phyloP scores from a whole-genome alignment of 345 rosid genomes.

The Kandelia obovata region DNA sequence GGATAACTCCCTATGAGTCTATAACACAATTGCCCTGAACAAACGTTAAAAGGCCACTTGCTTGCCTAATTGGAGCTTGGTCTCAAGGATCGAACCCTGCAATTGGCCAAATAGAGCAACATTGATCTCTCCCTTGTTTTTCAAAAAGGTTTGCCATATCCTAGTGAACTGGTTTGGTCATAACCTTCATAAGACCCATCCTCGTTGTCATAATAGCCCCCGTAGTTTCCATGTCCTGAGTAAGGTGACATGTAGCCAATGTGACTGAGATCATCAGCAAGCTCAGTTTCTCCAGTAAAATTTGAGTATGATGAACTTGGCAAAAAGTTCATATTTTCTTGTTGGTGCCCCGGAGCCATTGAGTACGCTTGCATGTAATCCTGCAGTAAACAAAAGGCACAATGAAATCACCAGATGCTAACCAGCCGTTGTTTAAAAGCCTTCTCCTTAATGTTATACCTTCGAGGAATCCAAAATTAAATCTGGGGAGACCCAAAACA shows the following conservation, averaged over 20 bases:
- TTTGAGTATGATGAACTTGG: slow-evolving; percentile 47
- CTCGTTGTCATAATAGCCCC: slow-evolving; percentile 41
- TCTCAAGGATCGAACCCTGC: slow-evolving; percentile 17
- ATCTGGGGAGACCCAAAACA: slow-evolving; percentile 53
- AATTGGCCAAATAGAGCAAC: slow-evolving; percentile 3
- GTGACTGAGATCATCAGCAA: slow-evolving; percentile 40
- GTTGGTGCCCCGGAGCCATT: slow-evolving; percentile 39
- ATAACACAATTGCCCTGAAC: slow-evolving; percentile 14
- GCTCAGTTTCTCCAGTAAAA: slow-evolving; percentile 47
- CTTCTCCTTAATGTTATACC: slow-evolving; percentile 18
- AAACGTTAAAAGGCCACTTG: slow-evolving; percentile 9
- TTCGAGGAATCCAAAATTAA: slow-evolving; percentile 63
- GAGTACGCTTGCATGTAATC: slow-evolving; percentile 44
- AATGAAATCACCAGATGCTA: neutral
- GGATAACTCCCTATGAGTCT: neutral
- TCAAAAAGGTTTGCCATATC: slow-evolving; percentile 38
- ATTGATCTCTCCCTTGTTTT: slow-evolving; percentile 15
- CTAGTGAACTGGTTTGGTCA: slow-evolving; percentile 35
- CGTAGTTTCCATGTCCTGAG: slow-evolving; percentile 41
- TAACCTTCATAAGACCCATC: slow-evolving; percentile 36
- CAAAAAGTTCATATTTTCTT: slow-evolving; percentile 45
- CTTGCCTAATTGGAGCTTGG: slow-evolving; percentile 14
- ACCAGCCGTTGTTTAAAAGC: neutral
- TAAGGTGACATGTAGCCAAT: slow-evolving; percentile 43
- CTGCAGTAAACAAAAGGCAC: slow-evolving; percentile 29